These are phyloP conservation scores for Prunella vulgaris DNA, from an alignment of 257 asterid genomes.

Conservation along the genomic window DNA sequence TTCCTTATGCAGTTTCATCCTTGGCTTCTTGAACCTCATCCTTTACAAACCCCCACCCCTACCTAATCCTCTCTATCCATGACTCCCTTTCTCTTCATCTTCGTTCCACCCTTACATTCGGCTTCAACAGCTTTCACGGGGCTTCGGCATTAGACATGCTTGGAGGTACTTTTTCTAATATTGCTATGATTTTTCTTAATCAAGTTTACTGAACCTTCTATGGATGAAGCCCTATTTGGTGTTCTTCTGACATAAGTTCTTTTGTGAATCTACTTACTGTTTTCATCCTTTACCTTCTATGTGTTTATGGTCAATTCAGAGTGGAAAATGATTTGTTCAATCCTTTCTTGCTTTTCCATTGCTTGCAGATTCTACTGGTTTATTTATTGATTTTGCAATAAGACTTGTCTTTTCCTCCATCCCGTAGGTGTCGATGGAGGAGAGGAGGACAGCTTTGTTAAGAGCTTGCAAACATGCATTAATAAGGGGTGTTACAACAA, in stretches of 20 bases:
- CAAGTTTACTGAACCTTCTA: conserved; percentile 4
- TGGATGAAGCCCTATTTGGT: not conserved
- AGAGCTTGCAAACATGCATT: conserved; percentile 77
- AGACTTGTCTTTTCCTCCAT: conserved; percentile 58
- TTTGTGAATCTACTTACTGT: not conserved
- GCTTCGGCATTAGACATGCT: too few species aligned
- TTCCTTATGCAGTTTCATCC: too few species aligned
- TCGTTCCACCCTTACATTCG: too few species aligned
- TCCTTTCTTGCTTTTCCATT: conserved; percentile 22
- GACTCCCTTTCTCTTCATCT: too few species aligned
- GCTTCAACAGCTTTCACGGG: too few species aligned
- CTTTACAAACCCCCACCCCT: too few species aligned
- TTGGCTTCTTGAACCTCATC: too few species aligned
- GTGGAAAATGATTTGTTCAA: not conserved
- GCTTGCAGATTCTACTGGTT: conserved; percentile 86
- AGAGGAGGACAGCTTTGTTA: conserved; percentile 76
- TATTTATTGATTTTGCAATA: conserved; percentile 93
- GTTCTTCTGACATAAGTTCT: conserved; percentile 6
- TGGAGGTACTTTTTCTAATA: conserved; percentile 49
- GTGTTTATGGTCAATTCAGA: not conserved
- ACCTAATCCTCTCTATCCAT: too few species aligned
- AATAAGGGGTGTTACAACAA: conserved; percentile 84
- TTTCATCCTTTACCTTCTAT: not conserved
- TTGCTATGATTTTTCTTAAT: not conserved
- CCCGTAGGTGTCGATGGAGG: conserved; percentile 67